Conservation (phyloP, 1,284 basidiomycete genomes). For the Leccinum subspadiceum region DNA sequence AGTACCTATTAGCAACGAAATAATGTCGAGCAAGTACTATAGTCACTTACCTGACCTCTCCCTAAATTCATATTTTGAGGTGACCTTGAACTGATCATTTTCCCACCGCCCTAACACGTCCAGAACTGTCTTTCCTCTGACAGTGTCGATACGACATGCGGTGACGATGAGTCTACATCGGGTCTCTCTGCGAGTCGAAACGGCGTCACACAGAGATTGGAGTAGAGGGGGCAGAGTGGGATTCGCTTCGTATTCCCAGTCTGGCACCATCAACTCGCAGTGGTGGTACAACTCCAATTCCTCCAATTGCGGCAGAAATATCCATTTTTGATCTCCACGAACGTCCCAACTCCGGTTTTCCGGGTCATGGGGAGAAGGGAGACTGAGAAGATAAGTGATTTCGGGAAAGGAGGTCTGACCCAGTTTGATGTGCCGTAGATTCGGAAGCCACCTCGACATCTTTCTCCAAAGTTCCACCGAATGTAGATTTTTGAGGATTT, state of each 20-base stretch:
- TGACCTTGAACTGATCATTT: neutral
- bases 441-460: neutral
- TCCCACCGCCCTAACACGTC: neutral
- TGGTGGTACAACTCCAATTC: neutral
- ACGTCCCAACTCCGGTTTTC: too few species aligned
- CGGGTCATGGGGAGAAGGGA: neutral
- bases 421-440: constrained; percentile 2
- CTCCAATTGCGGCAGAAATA: neutral
- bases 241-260: neutral
- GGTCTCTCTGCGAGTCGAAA: neutral
- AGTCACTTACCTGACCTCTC: neutral
- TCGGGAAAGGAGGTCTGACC: neutral
- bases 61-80: neutral
- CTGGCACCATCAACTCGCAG: neutral
- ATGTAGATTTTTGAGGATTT: neutral
- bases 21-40: neutral
- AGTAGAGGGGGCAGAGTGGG: neutral
- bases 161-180: neutral
- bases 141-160: neutral
- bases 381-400: neutral
- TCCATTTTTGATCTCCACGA: neutral
- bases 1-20: neutral
- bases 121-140: neutral
- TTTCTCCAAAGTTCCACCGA: neutral
- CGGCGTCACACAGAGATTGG: neutral